A percentile compares a stretch with the other conserved stretches of the same genome.
These are phyloP conservation scores for Chimonanthus salicifolius DNA, from an alignment of 164 flowering plant genomes.

Conservation along the genomic window DNA sequence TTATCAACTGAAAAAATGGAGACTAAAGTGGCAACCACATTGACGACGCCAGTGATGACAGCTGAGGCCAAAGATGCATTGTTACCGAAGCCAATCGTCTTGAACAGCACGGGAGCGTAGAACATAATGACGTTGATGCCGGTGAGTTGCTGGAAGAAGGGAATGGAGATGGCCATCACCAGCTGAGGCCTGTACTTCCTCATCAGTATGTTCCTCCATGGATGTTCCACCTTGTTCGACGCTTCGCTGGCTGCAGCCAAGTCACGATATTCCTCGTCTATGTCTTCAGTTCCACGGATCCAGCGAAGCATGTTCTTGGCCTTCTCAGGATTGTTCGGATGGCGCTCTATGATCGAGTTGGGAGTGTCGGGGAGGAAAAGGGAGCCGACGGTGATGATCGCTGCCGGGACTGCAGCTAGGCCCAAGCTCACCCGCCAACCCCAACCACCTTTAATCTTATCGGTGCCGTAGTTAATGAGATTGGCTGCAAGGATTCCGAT, in stretches of 20 bases:
- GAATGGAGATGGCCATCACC: slow-evolving; percentile 24
- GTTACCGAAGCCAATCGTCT: slow-evolving; percentile 21
- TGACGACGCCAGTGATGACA: slow-evolving; percentile 24
- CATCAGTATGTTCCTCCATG: slow-evolving; percentile 19
- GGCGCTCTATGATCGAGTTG: slow-evolving; percentile 26
- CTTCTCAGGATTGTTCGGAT: slow-evolving; percentile 1
- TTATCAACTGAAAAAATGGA: slow-evolving; percentile 17
- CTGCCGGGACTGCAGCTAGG: slow-evolving; percentile 29
- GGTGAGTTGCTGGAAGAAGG: slow-evolving; percentile 26
- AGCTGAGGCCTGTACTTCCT: slow-evolving; percentile 29
- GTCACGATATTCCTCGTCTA: slow-evolving; percentile 24
- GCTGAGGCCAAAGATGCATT: slow-evolving; percentile 24
- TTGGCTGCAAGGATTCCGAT: slow-evolving; percentile 27
- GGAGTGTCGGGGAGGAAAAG: slow-evolving; percentile 34
- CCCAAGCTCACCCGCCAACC: slow-evolving; percentile 35
- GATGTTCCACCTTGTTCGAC: slow-evolving; percentile 16
- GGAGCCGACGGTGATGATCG: slow-evolving; percentile 23
- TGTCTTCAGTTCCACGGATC: slow-evolving; percentile 23
- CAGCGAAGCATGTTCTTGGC: slow-evolving; percentile 18
- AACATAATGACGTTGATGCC: slow-evolving; percentile 34
- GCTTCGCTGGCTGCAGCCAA: slow-evolving; percentile 21
- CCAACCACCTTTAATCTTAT: slow-evolving; percentile 31
- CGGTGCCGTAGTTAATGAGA: slow-evolving; percentile 22
- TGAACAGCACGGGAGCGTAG: slow-evolving; percentile 29
- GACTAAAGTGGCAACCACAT: slow-evolving; percentile 15